Evolutionary conservation across 2,329 filamentous ascomycete species (phyloP), one percentile per base, ranked within the genome.

Genomic region (Fusarium pseudograminearum): DNA sequence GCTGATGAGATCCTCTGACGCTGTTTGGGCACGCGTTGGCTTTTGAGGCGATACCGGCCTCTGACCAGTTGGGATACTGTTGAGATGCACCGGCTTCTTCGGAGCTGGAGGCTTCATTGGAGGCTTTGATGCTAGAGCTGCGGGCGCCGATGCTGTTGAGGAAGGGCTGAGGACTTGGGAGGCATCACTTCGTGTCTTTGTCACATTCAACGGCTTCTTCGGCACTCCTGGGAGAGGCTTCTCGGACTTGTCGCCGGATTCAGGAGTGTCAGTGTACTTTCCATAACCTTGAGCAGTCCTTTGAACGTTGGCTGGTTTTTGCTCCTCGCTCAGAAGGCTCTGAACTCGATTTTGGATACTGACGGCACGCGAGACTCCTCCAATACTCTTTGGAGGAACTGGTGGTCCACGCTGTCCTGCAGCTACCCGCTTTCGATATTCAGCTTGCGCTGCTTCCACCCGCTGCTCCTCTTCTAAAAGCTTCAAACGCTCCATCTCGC

Each of bases 331-430:
- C 18, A 99, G 83, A 51, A 98, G 83, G 51, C 89, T 93, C 81
- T 97, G 93, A 57, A 99, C 93, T 69, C 95, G 91, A 76, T 93
- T 94, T 78, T 98, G 94, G 73, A 99, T 99, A 28, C 91, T 92
- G n/a, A 90, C 87, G 20, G 94, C 93, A 42, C 90, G 85, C 16
- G 88, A 88, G 5, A 87, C 80, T 48, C 85, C 84, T n/a, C 84
- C 87, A 76, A 86, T 86, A 74, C 81, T 86, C 78, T 84, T 88
- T 58, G 85, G 87, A 57, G 80, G 80, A 18, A 81, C 82, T 20
- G 78, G 78, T 9, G 80, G 78, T 44, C 76, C 73, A 20, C 78
- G 71, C 11, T 79, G 76, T 28, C 82, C 80, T 44, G 83, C 83
- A 22, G 91, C 88, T 40, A 97, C 82, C 24, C 91, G 89, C 73